Evolutionary conservation across 2,329 filamentous ascomycete genomes (phyloP).

Genomic region (Aureobasidium pullulans): DNA sequence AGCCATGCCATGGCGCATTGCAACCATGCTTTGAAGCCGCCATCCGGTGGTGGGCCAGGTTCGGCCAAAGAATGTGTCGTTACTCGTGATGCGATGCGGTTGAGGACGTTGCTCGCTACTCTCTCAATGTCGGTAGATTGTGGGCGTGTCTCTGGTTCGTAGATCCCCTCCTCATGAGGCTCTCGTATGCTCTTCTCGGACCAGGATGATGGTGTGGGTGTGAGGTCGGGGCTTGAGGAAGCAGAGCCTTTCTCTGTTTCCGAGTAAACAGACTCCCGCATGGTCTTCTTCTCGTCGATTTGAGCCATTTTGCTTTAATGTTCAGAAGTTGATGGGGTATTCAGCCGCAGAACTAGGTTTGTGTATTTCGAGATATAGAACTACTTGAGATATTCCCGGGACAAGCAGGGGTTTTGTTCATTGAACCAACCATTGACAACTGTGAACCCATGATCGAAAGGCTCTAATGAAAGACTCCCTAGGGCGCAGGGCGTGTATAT

Average conservation of each 20-base stretch:
- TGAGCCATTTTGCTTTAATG: not conserved
- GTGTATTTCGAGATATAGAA: conserved; percentile 2
- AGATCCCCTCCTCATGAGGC: not conserved
- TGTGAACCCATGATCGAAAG: not conserved
- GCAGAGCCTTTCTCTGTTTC: not conserved
- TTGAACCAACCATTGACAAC: not conserved
- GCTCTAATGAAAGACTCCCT: conserved; percentile 1
- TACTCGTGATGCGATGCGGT: conserved; percentile 29
- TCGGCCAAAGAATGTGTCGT: conserved; percentile 27
- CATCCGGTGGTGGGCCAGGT: conserved; percentile 36
- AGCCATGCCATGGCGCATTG: conserved; percentile 29
- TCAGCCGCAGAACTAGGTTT: not conserved
- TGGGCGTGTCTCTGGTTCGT: not conserved
- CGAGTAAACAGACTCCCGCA: not conserved
- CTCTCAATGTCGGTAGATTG: not conserved
- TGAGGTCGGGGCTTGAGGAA: not conserved
- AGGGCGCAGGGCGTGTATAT: conserved; percentile 11
- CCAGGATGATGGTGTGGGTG: not conserved
- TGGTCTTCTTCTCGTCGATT: not conserved
- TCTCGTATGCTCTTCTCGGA: conserved; percentile 7
- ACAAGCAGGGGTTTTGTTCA: conserved; percentile 4
- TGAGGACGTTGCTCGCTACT: conserved; percentile 20
- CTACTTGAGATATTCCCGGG: not conserved
- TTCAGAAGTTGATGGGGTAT: not conserved
- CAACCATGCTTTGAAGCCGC: conserved; percentile 33